Conservation (phyloP, 73 alveolate genomes). For the Paramecium primaurelia region DNA sequence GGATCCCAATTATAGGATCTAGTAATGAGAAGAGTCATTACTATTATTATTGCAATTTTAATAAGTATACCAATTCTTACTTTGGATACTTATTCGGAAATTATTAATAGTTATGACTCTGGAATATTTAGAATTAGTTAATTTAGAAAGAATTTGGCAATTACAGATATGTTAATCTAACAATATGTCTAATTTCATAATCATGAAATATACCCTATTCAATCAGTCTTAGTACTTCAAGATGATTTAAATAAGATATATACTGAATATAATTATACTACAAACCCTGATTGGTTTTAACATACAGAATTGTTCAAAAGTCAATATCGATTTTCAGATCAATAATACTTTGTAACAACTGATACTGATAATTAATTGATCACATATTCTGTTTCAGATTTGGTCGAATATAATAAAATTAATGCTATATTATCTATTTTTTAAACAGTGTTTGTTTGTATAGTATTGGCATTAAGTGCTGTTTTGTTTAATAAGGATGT, state of each 20-base stretch:
- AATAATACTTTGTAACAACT: background rate
- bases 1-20: conserved; percentile 88
- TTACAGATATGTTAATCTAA: background rate
- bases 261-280: background rate
- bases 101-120: conserved; percentile 52
- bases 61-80: conserved; percentile 74
- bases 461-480: conserved; percentile 68
- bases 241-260: background rate
- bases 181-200: background rate
- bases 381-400: conserved; percentile 62
- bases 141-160: background rate
- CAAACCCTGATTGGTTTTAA: background rate
- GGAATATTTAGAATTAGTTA: background rate
- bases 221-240: background rate
- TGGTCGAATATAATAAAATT: conserved; percentile 55
- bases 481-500: conserved; percentile 78
- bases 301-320: background rate
- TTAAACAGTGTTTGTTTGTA: conserved; percentile 69
- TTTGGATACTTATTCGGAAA: conserved; percentile 64
- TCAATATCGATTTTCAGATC: background rate
- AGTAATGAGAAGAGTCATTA: conserved; percentile 88
- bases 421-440: conserved; percentile 70
- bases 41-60: conserved; percentile 83
- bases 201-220: conserved; percentile 2
- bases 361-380: background rate